Percentiles rank a stretch among this genome's conserved stretches.
Conservation (phyloP, 169 alveolate genomes). For the Blepharisma undulans region DNA sequence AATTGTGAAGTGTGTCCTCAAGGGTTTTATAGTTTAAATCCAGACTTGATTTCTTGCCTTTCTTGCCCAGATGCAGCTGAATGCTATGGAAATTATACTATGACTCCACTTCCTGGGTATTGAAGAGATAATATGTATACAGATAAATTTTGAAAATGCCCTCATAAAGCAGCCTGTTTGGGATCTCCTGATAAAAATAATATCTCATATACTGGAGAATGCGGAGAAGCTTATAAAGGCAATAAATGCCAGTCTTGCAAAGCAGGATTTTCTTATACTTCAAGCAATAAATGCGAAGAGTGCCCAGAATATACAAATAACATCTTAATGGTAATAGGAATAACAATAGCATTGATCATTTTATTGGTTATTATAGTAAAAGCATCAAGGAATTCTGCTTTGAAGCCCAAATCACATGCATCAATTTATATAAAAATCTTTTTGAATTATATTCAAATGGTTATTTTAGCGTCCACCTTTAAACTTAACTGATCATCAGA, state of each 20-base stretch:
- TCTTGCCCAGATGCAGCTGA: background rate
- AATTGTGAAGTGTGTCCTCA: background rate
- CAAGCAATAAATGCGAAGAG: background rate
- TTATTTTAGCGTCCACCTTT: constrained; percentile 20
- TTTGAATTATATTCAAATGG: constrained; percentile 40
- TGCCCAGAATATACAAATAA: constrained; percentile 2
- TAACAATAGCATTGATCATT: background rate
- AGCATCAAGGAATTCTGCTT: background rate
- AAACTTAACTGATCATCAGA: constrained; percentile 47
- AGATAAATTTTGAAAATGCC: constrained; percentile 19
- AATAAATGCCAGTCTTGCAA: background rate
- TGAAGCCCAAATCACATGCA: background rate
- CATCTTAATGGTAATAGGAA: background rate
- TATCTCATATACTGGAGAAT: background rate
- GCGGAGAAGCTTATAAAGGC: constrained; percentile 8
- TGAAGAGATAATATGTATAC: constrained; percentile 37
- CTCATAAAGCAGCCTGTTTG: background rate
- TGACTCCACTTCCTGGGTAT: constrained; percentile 12
- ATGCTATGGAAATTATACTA: background rate
- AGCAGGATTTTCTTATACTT: background rate
- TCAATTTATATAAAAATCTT: constrained; percentile 45
- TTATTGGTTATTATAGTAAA: too few species aligned
- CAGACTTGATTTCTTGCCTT: background rate
- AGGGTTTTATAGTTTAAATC: background rate
- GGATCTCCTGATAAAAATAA: background rate